phyloP scores from a whole-genome alignment of 2,329 filamentous ascomycete genomes.

The Trichoderma breve region DNA sequence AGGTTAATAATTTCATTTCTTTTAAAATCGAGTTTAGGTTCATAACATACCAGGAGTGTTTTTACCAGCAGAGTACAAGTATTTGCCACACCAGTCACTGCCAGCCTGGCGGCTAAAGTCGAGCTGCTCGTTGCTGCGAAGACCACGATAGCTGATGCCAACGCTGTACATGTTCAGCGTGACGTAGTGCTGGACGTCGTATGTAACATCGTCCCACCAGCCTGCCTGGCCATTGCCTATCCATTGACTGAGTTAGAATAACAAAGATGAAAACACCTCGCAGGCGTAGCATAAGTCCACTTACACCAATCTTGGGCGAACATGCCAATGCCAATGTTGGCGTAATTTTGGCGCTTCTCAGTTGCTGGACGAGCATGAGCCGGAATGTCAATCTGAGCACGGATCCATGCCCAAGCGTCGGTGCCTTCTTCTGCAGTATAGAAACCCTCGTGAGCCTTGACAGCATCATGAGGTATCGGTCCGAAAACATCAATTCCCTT shows the following conservation, averaged over 20 bases:
- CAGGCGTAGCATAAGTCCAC: background rate
- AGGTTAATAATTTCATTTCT: background rate
- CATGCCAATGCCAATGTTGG: conserved; percentile 25
- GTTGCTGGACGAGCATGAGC: background rate
- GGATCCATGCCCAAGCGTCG: conserved; percentile 25
- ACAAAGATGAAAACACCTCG: background rate
- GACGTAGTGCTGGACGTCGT: conserved; percentile 19
- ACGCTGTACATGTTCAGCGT: conserved; percentile 22
- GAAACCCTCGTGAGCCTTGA: conserved; percentile 21
- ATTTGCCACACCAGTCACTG: conserved; percentile 20
- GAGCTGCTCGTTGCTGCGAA: conserved; percentile 24
- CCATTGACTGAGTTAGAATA: background rate
- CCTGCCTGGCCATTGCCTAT: conserved; percentile 22
- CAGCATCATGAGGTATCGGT: conserved; percentile 24
- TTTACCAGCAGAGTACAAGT: conserved; percentile 16
- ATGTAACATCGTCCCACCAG: conserved; percentile 24
- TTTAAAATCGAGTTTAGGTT: background rate
- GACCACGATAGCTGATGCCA: conserved; percentile 24
- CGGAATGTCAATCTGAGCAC: conserved; percentile 24
- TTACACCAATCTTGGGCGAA: conserved; percentile 23
- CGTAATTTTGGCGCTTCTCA: conserved; percentile 22
- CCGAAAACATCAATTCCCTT: conserved; percentile 25
- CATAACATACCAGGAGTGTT: conserved; percentile 7
- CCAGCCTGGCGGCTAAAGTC: conserved; percentile 23
- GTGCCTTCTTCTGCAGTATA: conserved; percentile 25